These are phyloP conservation scores for Podaxis sp. DNA, from an alignment of 768 basidiomycete genomes.

Conservation along the genomic window DNA sequence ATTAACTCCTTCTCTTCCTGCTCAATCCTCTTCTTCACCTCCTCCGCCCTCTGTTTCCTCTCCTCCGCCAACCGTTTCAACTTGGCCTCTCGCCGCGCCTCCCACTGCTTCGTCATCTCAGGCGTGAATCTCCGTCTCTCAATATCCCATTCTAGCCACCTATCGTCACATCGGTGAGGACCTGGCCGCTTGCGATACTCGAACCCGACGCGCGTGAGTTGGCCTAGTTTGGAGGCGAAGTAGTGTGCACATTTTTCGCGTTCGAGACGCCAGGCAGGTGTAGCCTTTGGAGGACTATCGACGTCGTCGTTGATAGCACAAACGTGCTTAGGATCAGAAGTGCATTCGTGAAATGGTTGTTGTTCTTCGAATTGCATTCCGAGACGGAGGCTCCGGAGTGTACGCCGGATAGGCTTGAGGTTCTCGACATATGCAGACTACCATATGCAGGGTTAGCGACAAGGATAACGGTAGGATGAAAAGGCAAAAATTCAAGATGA, in stretches of 20 bases:
- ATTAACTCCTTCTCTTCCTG: conserved; percentile 2
- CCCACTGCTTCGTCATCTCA: conserved; percentile 25
- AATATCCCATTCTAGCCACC: conserved; percentile 41
- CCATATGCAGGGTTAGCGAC: conserved; percentile 6
- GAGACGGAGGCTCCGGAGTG: conserved; percentile 6
- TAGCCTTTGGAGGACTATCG: neutral
- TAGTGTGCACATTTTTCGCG: conserved; percentile 34
- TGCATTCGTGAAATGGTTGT: conserved; percentile 4
- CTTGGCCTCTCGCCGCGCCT: conserved; percentile 6
- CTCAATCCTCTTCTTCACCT: conserved; percentile 3
- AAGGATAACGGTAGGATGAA: neutral
- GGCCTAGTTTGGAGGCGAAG: conserved; percentile 31
- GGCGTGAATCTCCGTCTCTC: conserved; percentile 23
- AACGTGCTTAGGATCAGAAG: neutral
- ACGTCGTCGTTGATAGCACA: conserved; percentile 11
- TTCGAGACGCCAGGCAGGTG: conserved; percentile 24
- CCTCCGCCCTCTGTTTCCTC: conserved; percentile 5
- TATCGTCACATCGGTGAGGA: conserved; percentile 39
- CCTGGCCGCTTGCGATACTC: conserved; percentile 41
- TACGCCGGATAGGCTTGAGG: conserved; percentile 12
- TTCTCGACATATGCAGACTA: conserved; percentile 12
- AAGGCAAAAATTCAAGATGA: neutral
- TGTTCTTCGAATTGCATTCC: conserved; percentile 12
- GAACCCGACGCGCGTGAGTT: conserved; percentile 35
- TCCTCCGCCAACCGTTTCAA: conserved; percentile 1